These are phyloP conservation scores for Citrus australasica DNA, from an alignment of 345 rosid species.

Conservation along the genomic window DNA sequence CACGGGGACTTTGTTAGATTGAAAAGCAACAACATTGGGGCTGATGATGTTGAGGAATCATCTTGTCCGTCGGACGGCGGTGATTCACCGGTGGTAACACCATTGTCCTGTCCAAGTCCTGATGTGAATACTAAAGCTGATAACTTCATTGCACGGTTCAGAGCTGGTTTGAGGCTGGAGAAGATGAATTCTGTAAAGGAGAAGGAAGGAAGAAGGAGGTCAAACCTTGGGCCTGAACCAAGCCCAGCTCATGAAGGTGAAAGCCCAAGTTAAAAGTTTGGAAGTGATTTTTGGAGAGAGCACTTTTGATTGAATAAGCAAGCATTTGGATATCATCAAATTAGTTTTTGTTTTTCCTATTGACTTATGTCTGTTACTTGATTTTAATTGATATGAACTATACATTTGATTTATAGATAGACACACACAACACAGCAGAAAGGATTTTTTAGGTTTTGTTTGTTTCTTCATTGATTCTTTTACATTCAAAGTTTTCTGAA, in stretches of 20 bases:
- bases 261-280: conserved; percentile 2
- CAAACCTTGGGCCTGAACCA: conserved; percentile 55
- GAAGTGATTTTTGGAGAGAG: background rate
- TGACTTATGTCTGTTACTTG: background rate
- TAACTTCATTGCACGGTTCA: conserved; percentile 74
- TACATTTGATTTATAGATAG: background rate
- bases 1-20: conserved; percentile 73
- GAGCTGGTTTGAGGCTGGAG: conserved; percentile 73
- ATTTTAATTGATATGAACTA: background rate
- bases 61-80: conserved; percentile 27
- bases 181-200: conserved; percentile 55
- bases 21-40: conserved; percentile 37
- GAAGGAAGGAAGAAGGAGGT: conserved; percentile 32
- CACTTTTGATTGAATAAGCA: background rate
- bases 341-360: background rate
- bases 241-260: background rate
- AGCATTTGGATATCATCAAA: background rate
- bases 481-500: background rate
- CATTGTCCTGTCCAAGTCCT: conserved; percentile 74
- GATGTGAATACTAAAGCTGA: conserved; percentile 85
- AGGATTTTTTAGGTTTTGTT: background rate
- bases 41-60: conserved; percentile 33
- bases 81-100: background rate
- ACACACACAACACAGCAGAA: background rate
- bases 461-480: background rate